Base-by-base conservation (phyloP, 352 stramenopile genomes). In the Detonula confervacea region DNA sequence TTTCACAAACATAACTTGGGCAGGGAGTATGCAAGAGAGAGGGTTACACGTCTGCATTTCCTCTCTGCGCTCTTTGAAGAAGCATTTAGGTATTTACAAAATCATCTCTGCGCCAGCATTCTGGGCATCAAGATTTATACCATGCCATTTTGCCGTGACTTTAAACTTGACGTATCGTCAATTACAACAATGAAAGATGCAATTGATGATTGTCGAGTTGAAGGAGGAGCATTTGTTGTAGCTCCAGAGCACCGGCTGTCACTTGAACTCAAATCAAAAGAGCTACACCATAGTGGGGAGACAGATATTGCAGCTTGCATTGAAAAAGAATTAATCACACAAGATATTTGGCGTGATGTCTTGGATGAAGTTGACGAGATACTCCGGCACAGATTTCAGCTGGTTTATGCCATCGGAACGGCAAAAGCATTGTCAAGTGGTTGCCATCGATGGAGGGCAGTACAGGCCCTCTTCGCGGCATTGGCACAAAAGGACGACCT, bases 351-450 rank as follows among this genome's bases (percentile, higher is more conserved):
- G 73, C 88, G 22, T 95, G 94, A 97, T 61, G 86, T 97, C 6
- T 81, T 97, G 18, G 95, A 97, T 82, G 93, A 97, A 47, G 90
- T 85, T 44, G 94, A 97, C 77, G 95, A 95, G 6, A 59, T 97
- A 9, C 86, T 97, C 0, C 89, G 95, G 22, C 91, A 97, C 80
- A 90, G 90, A 9, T 97, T 96, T 61, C 94, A 97, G 47, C 89
- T 97, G 11, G 87, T 97, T 35, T 97, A 97, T 68, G 92, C 94
- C 0, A 87, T 96, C 3, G 94, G 94, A 0, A 71, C 44, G 0
- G 74, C 89, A 2, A 72, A 79, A 6, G 63, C 64, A 2, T 89
- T 97, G 5, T 86, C 86, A 24, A 80, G 68, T 39, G 91, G 91
- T 0, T 55, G 83, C 9, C 65, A 89, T 25, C 83, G 94, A 37